Conservation (phyloP, 805 yeast species). For the Yarrowia keelungensis region DNA sequence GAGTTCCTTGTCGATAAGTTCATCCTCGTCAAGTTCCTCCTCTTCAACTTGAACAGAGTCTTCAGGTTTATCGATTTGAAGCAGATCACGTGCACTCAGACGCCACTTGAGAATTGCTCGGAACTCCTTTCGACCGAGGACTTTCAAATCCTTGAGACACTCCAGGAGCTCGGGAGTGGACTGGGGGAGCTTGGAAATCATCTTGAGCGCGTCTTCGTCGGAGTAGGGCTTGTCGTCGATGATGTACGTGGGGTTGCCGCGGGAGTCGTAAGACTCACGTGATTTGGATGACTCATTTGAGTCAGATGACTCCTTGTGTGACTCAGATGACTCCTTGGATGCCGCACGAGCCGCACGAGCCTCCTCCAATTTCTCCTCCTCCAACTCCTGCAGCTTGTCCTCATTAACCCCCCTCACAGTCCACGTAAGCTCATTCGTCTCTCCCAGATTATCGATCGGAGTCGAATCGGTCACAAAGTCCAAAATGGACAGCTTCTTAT, state of each 20-base stretch:
- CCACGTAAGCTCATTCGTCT: constrained; percentile 63
- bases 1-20: constrained; percentile 84
- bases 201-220: constrained; percentile 71
- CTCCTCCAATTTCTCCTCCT: not conserved
- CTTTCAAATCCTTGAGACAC: constrained; percentile 90
- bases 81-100: constrained; percentile 76
- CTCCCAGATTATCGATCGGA: constrained; percentile 83
- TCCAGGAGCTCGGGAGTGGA: constrained; percentile 81
- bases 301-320: too few species aligned
- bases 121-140: constrained; percentile 93
- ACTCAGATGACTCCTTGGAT: too few species aligned
- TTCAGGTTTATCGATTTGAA: constrained; percentile 65
- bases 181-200: constrained; percentile 71
- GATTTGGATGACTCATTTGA: too few species aligned
- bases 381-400: constrained; percentile 1
- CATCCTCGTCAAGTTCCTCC: constrained; percentile 83
- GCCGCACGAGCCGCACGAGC: too few species aligned
- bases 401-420: not conserved
- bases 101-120: constrained; percentile 86
- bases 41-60: constrained; percentile 66
- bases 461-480: constrained; percentile 84
- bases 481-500: constrained; percentile 73
- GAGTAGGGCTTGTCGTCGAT: constrained; percentile 59
- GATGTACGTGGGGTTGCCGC: constrained; percentile 39
- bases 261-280: not conserved